Evolutionary conservation across 2,329 filamentous ascomycete species (phyloP), one percentile per base, ranked within the genome.

Genomic region (Penicillium sp.): DNA sequence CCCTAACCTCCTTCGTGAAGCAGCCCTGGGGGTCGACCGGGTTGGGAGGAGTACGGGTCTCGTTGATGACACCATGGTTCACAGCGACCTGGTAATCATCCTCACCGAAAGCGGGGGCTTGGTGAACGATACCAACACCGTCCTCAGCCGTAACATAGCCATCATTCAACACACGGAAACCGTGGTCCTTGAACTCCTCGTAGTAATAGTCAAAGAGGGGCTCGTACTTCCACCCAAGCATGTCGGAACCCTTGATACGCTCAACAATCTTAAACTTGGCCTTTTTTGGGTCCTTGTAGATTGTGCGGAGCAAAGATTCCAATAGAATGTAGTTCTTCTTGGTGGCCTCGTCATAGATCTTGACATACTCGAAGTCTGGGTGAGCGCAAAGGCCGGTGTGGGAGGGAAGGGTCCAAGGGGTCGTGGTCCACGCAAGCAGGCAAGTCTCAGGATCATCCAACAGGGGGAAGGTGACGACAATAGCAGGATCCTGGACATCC

Each of bases 201-300:
- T 90, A 89, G 75, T 95, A 94, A 78, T 96, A 97, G 71, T 90
- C 85, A 76, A 97, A 98, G 0, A 93, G 83, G 6, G 94, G 93
- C 75, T 92, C 83, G 72, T 97, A 98, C 73, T 87, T 89, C 90
- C 91, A 96, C 40, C 90, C 92, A 35, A 91, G 79, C 87, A 97
- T 92, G 49, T 92, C 88, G 64, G 87, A 89, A 50, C 94, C 94
- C 77, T 88, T 90, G 66, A 96, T 78, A 70, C 89, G 93, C 63
- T 89, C 85, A 14, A 96, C 73, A 53, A 95, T 82, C 80, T 91
- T 92, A 79, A 88, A 96, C 74, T 96, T 96, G 51, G 92, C 92
- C 81, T 96, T 96, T 81, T 96, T 97, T 7, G 90, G 90, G 66
- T 96, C 92, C 76, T 97, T 97, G 81, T 96, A 97, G 2, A 97